Percentiles rank a stretch among this genome's conserved stretches.
Conservation (phyloP, 768 basidiomycete species). For the Mycena olivaceomarginata region DNA sequence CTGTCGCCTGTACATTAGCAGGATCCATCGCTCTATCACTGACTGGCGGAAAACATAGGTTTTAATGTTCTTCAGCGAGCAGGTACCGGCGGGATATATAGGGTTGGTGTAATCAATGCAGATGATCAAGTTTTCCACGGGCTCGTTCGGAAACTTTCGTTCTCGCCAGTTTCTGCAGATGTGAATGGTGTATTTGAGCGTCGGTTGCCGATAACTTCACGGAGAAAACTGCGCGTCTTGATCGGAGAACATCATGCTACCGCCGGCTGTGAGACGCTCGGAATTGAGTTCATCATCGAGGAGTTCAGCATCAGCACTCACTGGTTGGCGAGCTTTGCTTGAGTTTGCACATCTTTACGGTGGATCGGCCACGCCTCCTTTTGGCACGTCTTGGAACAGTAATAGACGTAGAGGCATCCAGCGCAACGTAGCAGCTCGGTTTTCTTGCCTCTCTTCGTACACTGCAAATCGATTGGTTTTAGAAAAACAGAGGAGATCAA, state of each 20-base stretch:
- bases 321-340: constrained; percentile 11
- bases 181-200: constrained; percentile 11
- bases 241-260: neutral
- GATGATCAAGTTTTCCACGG: constrained; percentile 25
- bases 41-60: constrained; percentile 38
- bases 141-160: constrained; percentile 27
- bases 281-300: too few relatives aligned
- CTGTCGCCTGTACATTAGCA: constrained; percentile 26
- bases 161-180: constrained; percentile 18
- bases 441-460: constrained; percentile 15
- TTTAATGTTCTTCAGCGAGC: constrained; percentile 35
- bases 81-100: constrained; percentile 36
- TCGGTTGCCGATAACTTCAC: constrained; percentile 23
- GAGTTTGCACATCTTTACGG: constrained; percentile 28
- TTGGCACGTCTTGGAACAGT: constrained; percentile 36
- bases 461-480: neutral
- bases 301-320: neutral
- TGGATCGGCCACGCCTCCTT: constrained; percentile 28
- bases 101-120: constrained; percentile 40
- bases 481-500: neutral
- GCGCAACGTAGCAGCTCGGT: constrained; percentile 16
- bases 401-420: constrained; percentile 7
- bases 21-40: constrained; percentile 22
- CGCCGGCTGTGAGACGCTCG: neutral
- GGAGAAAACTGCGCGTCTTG: constrained; percentile 24